Evolutionary conservation across 768 basidiomycete genomes (phyloP).

Genomic region (Hericium alpestre): DNA sequence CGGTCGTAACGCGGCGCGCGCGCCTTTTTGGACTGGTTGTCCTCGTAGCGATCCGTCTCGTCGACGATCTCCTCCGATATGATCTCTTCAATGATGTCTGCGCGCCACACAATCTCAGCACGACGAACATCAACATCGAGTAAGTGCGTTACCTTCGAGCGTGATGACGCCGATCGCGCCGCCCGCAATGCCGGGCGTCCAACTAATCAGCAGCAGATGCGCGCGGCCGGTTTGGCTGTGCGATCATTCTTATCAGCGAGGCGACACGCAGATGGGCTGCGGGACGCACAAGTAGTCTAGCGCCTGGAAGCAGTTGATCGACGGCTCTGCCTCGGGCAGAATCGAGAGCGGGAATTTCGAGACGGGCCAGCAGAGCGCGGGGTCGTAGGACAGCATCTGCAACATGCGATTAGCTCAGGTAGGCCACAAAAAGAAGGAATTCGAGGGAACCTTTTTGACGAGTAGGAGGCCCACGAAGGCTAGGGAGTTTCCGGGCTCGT

Average conservation of each 20-base stretch:
- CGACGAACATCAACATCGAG: neutral
- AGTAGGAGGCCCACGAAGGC: slow-evolving; percentile 76
- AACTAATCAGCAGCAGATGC: slow-evolving; percentile 79
- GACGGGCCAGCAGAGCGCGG: slow-evolving; percentile 59
- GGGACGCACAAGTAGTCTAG: slow-evolving; percentile 73
- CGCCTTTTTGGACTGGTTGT: slow-evolving; percentile 70
- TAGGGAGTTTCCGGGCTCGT: slow-evolving; percentile 53
- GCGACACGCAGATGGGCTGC: neutral
- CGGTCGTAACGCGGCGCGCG: slow-evolving; percentile 62
- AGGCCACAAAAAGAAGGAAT: neutral
- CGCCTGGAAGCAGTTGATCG: slow-evolving; percentile 89
- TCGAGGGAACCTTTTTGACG: slow-evolving; percentile 56
- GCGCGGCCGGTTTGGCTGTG: slow-evolving; percentile 85
- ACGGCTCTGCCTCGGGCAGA: slow-evolving; percentile 78
- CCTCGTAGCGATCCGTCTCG: slow-evolving; percentile 85
- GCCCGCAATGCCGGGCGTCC: slow-evolving; percentile 69
- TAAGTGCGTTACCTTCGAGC: slow-evolving; percentile 49
- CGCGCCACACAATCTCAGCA: neutral
- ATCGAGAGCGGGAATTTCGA: slow-evolving; percentile 69
- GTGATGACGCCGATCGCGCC: slow-evolving; percentile 90
- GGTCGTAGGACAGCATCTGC: slow-evolving; percentile 82
- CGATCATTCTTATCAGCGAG: neutral
- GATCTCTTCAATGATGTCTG: slow-evolving; percentile 87
- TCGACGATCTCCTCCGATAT: slow-evolving; percentile 94
- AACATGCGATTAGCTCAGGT: neutral